Base-by-base conservation (phyloP, 345 rosid species). In the Conringia planisiliqua region DNA sequence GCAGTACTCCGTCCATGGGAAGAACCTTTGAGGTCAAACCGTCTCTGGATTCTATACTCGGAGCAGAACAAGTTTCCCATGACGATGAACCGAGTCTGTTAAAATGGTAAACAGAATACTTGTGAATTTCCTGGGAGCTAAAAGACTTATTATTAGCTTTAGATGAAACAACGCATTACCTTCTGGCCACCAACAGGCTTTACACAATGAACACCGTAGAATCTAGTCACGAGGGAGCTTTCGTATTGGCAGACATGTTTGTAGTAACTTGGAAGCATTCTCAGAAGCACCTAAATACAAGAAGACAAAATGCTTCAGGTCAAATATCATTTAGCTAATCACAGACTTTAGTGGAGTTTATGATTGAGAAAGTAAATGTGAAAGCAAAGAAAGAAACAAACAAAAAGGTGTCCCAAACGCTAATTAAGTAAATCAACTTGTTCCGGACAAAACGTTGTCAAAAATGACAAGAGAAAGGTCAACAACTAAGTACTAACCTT, bases 1-100 rank as follows among this genome's bases (percentile, higher is more conserved):
- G 93, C 86, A 9, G 96, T 90, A 48, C 86, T 82, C 11, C 99
- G 94, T 56, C 99, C 99, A 47, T 95, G 89, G 24, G 99, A 92
- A 56, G 99, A 95, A 50, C 99, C 99, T 86, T 95, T 95, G 35
- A 95, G 86, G 74, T 95, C 99, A 83, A 88, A 95, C 60, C 97
- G 92, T 62, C 96, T 83, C 80, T 95, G 97, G 59, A 95, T 95
- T 80, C 96, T 83, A 54, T 92, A 92, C 62, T 92, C 97, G 0
- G 99, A 95, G 85, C 97, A 92, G 81, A 95, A 95, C 82, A 95
- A 78, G 77, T 95, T 95, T 62, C 97, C 93, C 99, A 95, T 95
- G 79, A 95, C 97, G 18, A 95, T 86, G 61, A 95, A 95, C 40
- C 99, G 93, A 18, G 84, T 90, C 99, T 95, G 86, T 30, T 22